A percentile compares a stretch with the other conserved stretches of the same genome.
Conservation (phyloP, 306 rosid species). For the Castanea mollissima region DNA sequence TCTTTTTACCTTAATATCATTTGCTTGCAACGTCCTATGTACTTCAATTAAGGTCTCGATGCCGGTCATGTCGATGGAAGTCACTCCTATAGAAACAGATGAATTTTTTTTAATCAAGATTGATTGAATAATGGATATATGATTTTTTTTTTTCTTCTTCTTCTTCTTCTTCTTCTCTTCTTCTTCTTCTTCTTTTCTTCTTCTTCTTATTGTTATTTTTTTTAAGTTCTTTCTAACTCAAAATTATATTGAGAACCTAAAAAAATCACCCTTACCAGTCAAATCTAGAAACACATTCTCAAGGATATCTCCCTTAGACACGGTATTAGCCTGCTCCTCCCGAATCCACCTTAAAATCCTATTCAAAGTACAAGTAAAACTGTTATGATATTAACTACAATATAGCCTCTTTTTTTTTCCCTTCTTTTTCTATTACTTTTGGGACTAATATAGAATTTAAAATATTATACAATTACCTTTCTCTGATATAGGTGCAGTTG, state of each 20-base stretch:
- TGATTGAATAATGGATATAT: not conserved
- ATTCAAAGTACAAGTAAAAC: slow-evolving; percentile 1
- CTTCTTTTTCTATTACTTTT: not conserved
- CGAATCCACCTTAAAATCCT: slow-evolving; percentile 77
- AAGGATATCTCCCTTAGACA: slow-evolving; percentile 22
- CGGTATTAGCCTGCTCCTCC: slow-evolving; percentile 35
- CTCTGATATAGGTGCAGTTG: slow-evolving; percentile 60
- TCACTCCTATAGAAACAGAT: slow-evolving; percentile 51
- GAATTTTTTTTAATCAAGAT: not conserved
- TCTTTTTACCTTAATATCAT: slow-evolving; percentile 47
- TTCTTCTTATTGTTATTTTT: not conserved
- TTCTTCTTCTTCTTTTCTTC: not conserved
- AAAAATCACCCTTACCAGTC: slow-evolving; percentile 43
- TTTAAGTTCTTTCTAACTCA: not conserved
- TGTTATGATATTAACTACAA: not conserved
- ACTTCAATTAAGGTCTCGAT: slow-evolving; percentile 59
- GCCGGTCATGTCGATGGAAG: slow-evolving; percentile 72
- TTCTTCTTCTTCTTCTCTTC: not conserved
- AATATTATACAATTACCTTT: slow-evolving; percentile 45
- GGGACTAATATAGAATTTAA: not conserved
- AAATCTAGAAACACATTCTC: slow-evolving; percentile 66
- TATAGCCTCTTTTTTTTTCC: not conserved
- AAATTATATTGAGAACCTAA: not conserved
- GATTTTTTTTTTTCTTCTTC: not conserved
- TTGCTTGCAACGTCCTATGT: slow-evolving; percentile 34